Evolutionary conservation across 2,329 filamentous ascomycete genomes (phyloP).

Genomic region (Plectosphaerella cucumerina): DNA sequence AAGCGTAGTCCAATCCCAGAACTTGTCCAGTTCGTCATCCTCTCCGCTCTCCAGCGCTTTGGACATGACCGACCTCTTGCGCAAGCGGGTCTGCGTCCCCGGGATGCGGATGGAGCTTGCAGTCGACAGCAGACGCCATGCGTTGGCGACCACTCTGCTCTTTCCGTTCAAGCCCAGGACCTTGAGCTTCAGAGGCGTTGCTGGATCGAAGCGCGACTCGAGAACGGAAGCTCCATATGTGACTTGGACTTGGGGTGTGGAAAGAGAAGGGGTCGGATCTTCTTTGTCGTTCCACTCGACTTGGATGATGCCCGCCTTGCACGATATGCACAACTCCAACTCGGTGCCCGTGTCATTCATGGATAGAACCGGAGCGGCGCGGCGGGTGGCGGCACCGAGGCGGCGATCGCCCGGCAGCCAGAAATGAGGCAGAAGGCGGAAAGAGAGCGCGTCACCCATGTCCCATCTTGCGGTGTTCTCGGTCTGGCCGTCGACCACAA

Average conservation of each 20-base stretch:
- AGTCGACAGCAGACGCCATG: not conserved
- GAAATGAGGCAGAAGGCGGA: slow-evolving; percentile 66
- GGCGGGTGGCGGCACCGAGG: slow-evolving; percentile 12
- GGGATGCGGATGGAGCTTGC: not conserved
- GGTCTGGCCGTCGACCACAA: slow-evolving; percentile 18
- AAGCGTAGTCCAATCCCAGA: slow-evolving; percentile 25
- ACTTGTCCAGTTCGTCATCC: slow-evolving; percentile 4
- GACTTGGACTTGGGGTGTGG: slow-evolving; percentile 3
- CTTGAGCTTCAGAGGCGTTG: slow-evolving; percentile 22
- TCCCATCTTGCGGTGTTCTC: slow-evolving; percentile 65
- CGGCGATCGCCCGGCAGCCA: slow-evolving; percentile 55
- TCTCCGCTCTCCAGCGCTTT: slow-evolving; percentile 13
- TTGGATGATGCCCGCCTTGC: slow-evolving; percentile 13
- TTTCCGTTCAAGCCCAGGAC: slow-evolving; percentile 37
- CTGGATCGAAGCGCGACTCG: slow-evolving; percentile 22
- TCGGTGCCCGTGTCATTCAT: not conserved
- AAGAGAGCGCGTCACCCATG: slow-evolving; percentile 61
- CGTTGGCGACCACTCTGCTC: slow-evolving; percentile 9
- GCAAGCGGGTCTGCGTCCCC: not conserved
- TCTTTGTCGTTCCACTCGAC: slow-evolving; percentile 9
- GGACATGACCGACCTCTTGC: not conserved
- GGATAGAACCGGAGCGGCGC: slow-evolving; percentile 5
- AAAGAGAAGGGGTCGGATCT: slow-evolving; percentile 6
- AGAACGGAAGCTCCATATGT: slow-evolving; percentile 21
- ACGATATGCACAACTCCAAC: slow-evolving; percentile 15